phyloP scores from a whole-genome alignment of 768 basidiomycete species.

The Amanita brunnescens region DNA sequence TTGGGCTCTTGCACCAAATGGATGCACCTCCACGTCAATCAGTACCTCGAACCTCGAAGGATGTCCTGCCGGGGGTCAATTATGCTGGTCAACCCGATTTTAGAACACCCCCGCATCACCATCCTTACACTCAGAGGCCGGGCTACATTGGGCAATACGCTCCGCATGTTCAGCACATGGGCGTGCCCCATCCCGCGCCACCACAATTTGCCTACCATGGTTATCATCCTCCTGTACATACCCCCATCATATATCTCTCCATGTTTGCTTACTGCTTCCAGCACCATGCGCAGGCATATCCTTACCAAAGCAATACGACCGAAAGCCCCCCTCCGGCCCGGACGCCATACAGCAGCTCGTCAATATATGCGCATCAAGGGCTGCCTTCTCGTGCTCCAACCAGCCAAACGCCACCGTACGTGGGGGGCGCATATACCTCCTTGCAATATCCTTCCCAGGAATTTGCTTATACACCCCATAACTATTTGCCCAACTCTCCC shows the following conservation, averaged over 20 bases:
- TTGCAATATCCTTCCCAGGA: conserved; percentile 27
- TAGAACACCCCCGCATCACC: conserved; percentile 22
- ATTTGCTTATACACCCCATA: conserved; percentile 29
- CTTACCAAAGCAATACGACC: conserved; percentile 26
- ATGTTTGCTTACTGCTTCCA: conserved; percentile 34
- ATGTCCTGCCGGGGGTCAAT: conserved; percentile 15
- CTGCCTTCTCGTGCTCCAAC: conserved; percentile 18
- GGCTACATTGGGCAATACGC: conserved; percentile 39
- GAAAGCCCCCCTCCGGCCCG: conserved; percentile 23
- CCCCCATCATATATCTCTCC: background rate
- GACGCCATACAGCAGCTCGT: conserved; percentile 16
- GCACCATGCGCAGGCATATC: conserved; percentile 28
- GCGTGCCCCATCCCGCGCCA: conserved; percentile 22
- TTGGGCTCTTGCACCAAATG: conserved; percentile 13
- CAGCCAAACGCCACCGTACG: conserved; percentile 16
- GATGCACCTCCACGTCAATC: conserved; percentile 6
- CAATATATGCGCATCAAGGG: conserved; percentile 21
- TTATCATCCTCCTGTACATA: conserved; percentile 25
- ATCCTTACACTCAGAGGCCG: conserved; percentile 20
- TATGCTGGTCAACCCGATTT: conserved; percentile 12
- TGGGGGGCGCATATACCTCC: conserved; percentile 22
- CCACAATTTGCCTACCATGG: conserved; percentile 25
- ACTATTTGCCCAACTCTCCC: conserved; percentile 23
- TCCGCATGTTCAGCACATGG: conserved; percentile 33
- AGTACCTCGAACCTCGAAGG: conserved; percentile 13